Evolutionary conservation across 2,329 filamentous ascomycete species (phyloP), one percentile per base, ranked within the genome.

Genomic region (Basipetospora sp.): DNA sequence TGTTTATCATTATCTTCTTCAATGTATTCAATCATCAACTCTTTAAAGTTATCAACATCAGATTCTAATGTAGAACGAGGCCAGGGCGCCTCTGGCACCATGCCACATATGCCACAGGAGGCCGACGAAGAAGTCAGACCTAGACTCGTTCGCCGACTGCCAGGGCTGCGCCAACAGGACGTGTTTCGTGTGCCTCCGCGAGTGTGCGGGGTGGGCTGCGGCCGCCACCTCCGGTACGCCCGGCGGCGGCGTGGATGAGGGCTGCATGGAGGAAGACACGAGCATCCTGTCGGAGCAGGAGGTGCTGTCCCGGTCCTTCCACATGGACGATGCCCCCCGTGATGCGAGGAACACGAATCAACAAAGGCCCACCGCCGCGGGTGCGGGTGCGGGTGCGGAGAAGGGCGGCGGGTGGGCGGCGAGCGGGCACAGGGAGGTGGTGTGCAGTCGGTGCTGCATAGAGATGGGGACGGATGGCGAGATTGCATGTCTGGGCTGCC

Each of bases 401-500:
- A 22, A 29, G 25, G 31, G 38, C 33, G 33, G 50, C 36, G 56
- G 56, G n/a, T 65, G 62, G 58, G 48, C 52, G 0, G 55, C 52
- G 1, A 51, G 50, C 20, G 64, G 63, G 6, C 71, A 75, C 44
- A 57, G 61, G 8, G 56, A 63, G 25, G 65, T 71, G 46, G 60
- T 81, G 3, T 83, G 78, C 51, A 80, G 77, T 49, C 64, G 67
- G 14, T 83, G 78, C 54, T 81, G 77, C 50, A 66, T 80, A 3
- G 78, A 83, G 51, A 64, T 63, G 17, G 77, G 76, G 0, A 48
- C 58, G 15, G 69, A 80, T 38, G 77, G 77, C 18, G 75, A 81
- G 34, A 67, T 80, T 4, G 68, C 74, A 41, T 83, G 78, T 48
- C 54, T 80, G 34, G 74, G 74, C 2, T 82, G 78, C 45, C 58